These are phyloP conservation scores for Blastocladiella emersonii DNA, from an alignment of 371 early-diverging fungal species.

Conservation along the genomic window DNA sequence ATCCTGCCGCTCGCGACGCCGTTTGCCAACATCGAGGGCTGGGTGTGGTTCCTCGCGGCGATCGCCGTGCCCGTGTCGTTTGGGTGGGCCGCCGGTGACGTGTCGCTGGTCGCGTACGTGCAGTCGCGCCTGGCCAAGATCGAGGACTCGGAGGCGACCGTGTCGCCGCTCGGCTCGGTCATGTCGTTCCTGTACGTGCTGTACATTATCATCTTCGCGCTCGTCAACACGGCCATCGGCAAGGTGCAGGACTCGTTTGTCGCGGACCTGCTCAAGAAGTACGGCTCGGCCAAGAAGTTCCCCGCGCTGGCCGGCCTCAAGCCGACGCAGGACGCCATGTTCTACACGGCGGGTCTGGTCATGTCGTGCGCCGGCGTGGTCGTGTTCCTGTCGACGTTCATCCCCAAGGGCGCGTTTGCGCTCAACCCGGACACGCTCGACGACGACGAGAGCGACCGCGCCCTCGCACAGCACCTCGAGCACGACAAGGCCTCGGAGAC, in stretches of 20 bases:
- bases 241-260: slow-evolving; percentile 11
- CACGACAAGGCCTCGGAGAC: too few species aligned
- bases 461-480: too few species aligned
- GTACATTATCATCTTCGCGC: too few species aligned
- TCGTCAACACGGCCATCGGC: slow-evolving; percentile 23
- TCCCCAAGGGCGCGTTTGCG: slow-evolving; percentile 30
- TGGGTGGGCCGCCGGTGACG: slow-evolving; percentile 41
- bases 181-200: too few species aligned
- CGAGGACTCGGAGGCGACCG: slow-evolving; percentile 18
- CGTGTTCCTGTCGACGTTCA: slow-evolving; percentile 24
- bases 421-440: slow-evolving; percentile 25
- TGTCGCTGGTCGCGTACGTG: slow-evolving; percentile 32
- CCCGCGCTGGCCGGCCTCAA: slow-evolving; percentile 13
- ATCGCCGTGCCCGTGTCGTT: slow-evolving; percentile 27
- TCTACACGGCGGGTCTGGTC: slow-evolving; percentile 17
- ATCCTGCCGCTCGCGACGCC: slow-evolving; percentile 17
- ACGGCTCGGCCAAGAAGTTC: slow-evolving; percentile 13
- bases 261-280: slow-evolving; percentile 1
- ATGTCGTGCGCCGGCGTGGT: slow-evolving; percentile 20
- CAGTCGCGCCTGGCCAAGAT: slow-evolving; percentile 23
- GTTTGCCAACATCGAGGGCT: slow-evolving; percentile 5
- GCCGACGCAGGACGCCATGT: neutral
- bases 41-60: slow-evolving; percentile 25
- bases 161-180: too few species aligned
- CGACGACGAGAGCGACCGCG: too few species aligned